Evolutionary conservation across 345 rosid genomes (phyloP), one percentile per base, ranked within the genome.

Genomic region (Brassica carinata): DNA sequence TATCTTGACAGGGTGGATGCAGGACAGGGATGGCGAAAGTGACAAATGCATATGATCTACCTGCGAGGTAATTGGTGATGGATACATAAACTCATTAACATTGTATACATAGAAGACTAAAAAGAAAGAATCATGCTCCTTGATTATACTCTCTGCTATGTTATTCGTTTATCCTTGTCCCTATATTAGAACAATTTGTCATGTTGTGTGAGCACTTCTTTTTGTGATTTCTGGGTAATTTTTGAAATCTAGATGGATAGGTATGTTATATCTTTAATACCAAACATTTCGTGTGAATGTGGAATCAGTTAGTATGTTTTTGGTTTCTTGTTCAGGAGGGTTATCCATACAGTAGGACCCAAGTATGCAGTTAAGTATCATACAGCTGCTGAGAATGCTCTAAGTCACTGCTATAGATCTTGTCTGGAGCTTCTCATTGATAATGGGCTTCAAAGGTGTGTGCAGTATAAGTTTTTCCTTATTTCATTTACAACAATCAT

Each of bases 311-410:
- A 55, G n/a, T 69, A 23, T 23, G 26, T 23, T 38, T 58, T 51
- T 64, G 40, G 43, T 66, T 67, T 75, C 67, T 43, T 81, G 64
- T 77, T 75, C 85, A 91, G 93, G 94, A 85, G 87, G 83, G 91
- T 91, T 71, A 90, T 96, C 77, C 99, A 96, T 74, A 94, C 99
- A 5, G 98, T 96, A 77, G 99, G 99, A 62, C 99, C 99, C 58
- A 96, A 94, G 83, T 93, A 96, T 86, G 99, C 97, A n/a, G 92
- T 87, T 40, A 94, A 96, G 83, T 96, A 96, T 85, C 99, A 96
- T 76, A 93, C 97, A 77, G 99, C 99, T 62, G 99, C 99, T 2
- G 99, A 96, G 89, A 96, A 92, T 87, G 99, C 99, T 83, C 83
- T 96, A 84, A 96, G 99, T 85, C 99, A 93, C 73, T 93, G 99